Percentiles rank a stretch among this genome's conserved stretches.
Evolutionary conservation across 805 yeast genomes (phyloP).

Genomic region (Spathaspora girioi): DNA sequence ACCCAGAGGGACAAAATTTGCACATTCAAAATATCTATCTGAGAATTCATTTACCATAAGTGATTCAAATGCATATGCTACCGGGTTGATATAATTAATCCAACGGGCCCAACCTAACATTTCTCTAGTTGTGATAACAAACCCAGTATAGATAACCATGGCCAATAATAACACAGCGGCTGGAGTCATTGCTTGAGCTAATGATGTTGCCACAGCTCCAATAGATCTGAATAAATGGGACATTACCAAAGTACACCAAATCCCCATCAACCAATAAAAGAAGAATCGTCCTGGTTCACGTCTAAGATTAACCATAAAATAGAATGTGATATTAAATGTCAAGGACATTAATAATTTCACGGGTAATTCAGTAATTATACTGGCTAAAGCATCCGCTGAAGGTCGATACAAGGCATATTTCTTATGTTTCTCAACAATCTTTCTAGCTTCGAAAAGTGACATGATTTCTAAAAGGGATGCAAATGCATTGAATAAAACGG

Average conservation of each 20-base stretch:
- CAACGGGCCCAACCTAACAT: conserved; percentile 67
- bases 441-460: conserved; percentile 55
- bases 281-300: conserved; percentile 35
- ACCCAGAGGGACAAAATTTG: conserved; percentile 59
- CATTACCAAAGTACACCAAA: conserved; percentile 34
- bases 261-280: conserved; percentile 32
- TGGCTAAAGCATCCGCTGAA: conserved; percentile 67
- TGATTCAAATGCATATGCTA: conserved; percentile 48
- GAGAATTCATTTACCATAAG: conserved; percentile 65
- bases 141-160: conserved; percentile 53
- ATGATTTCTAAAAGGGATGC: conserved; percentile 58
- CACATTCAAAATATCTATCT: conserved; percentile 52
- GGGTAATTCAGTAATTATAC: conserved; percentile 60
- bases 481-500: conserved; percentile 59
- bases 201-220: conserved; percentile 39
- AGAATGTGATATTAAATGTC: conserved; percentile 27
- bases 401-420: conserved; percentile 71
- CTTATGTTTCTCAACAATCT: conserved; percentile 68
- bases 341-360: conserved; percentile 41
- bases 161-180: conserved; percentile 45
- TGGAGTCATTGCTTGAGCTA: conserved; percentile 43
- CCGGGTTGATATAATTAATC: conserved; percentile 42
- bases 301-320: conserved; percentile 50
- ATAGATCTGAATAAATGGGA: conserved; percentile 39
- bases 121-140: conserved; percentile 37